Percentiles rank a stretch among this genome's conserved stretches.
Conservation (phyloP, 306 rosid genomes). For the Astragalus membranaceus region DNA sequence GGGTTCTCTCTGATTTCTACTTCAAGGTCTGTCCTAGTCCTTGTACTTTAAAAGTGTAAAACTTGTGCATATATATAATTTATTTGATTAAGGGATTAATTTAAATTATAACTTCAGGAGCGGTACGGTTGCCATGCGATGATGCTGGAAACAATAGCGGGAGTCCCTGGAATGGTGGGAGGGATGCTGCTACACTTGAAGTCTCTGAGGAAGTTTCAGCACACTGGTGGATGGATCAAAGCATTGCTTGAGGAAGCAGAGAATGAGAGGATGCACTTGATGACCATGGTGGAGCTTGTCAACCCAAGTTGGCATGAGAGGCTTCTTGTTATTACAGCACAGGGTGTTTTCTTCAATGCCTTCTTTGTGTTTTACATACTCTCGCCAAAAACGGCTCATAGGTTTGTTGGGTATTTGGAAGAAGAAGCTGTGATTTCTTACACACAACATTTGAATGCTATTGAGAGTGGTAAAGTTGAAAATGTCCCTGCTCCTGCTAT, state of each 20-base stretch:
- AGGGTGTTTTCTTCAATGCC: slow-evolving; percentile 77
- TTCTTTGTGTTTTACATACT: slow-evolving; percentile 50
- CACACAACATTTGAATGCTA: slow-evolving; percentile 49
- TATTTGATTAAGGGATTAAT: neutral
- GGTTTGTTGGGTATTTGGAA: slow-evolving; percentile 72
- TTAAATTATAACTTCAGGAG: slow-evolving; percentile 33
- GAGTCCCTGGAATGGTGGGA: slow-evolving; percentile 79
- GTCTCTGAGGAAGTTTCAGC: slow-evolving; percentile 58
- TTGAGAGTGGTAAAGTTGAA: slow-evolving; percentile 52
- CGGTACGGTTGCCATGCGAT: slow-evolving; percentile 80
- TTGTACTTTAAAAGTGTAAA: neutral
- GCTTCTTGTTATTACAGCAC: slow-evolving; percentile 54
- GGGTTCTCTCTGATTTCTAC: slow-evolving; percentile 65
- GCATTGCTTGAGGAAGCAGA: slow-evolving; percentile 83
- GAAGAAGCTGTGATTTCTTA: slow-evolving; percentile 73
- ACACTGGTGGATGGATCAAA: slow-evolving; percentile 73
- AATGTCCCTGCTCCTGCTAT: slow-evolving; percentile 74
- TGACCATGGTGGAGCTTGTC: slow-evolving; percentile 78
- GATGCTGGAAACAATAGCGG: slow-evolving; percentile 87
- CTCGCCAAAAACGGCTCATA: slow-evolving; percentile 63
- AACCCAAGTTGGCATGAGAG: slow-evolving; percentile 73
- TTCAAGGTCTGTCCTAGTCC: slow-evolving; percentile 44
- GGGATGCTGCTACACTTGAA: slow-evolving; percentile 66
- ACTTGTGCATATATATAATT: neutral
- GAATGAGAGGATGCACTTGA: slow-evolving; percentile 83